Conservation (phyloP, 2,329 filamentous ascomycete species). For the Lasiodiplodia theobromae region DNA sequence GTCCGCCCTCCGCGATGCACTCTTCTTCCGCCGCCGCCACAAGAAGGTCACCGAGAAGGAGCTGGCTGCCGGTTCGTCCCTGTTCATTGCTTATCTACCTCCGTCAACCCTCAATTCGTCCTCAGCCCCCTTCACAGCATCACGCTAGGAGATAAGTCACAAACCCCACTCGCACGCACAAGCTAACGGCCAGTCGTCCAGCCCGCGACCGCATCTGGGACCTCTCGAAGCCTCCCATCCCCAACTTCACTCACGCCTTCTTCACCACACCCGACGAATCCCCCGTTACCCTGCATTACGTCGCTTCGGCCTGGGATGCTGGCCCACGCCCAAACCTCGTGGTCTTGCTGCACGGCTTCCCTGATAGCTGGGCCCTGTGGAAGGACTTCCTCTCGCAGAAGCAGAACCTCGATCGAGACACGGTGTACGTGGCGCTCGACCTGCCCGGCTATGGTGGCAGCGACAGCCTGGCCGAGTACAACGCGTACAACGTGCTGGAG, state of each 20-base stretch:
- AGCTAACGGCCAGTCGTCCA: constrained; percentile 37
- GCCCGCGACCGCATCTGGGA: constrained; percentile 63
- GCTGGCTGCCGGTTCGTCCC: constrained; percentile 38
- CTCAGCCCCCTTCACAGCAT: not conserved
- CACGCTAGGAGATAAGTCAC: not conserved
- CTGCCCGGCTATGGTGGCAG: constrained; percentile 67
- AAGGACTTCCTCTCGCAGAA: constrained; percentile 51
- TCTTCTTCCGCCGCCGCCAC: constrained; percentile 39
- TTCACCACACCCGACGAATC: constrained; percentile 52
- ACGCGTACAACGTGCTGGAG: constrained; percentile 60
- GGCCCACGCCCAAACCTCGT: constrained; percentile 46
- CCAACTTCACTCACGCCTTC: constrained; percentile 59
- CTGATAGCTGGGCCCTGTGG: constrained; percentile 65
- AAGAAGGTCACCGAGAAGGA: constrained; percentile 39
- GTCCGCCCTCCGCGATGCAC: constrained; percentile 39
- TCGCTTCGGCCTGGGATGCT: constrained; percentile 47
- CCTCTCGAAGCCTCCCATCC: constrained; percentile 54
- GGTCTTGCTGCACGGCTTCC: constrained; percentile 66
- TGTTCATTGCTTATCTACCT: not conserved
- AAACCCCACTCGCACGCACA: not conserved
- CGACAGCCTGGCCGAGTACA: constrained; percentile 59
- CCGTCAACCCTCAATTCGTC: not conserved
- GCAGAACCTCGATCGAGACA: constrained; percentile 36
- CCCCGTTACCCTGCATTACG: constrained; percentile 60
- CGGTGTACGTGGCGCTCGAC: constrained; percentile 62